Evolutionary conservation across 1,139 yeast species (phyloP).

Genomic region (Nematodospora anomalae): DNA sequence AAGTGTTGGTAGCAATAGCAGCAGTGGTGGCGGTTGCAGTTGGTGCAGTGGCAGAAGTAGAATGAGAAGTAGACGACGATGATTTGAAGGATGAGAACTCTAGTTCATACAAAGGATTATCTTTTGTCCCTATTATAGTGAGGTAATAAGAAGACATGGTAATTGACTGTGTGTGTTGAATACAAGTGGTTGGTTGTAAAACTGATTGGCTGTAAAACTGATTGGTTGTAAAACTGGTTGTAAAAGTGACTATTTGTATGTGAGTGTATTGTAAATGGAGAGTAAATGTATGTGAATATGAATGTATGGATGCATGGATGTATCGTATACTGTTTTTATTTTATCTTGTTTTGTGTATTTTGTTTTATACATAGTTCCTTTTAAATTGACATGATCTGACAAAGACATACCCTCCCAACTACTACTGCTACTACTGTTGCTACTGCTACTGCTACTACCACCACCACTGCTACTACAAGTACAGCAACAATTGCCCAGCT

Average conservation of each 20-base stretch:
- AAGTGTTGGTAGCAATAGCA: too few relatives aligned
- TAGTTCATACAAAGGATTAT: slow-evolving; percentile 82
- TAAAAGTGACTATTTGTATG: too few relatives aligned
- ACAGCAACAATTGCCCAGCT: too few relatives aligned
- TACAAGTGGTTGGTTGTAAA: not conserved
- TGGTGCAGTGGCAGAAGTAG: slow-evolving; percentile 12
- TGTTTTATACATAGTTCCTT: not conserved
- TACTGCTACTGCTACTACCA: too few relatives aligned
- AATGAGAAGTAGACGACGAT: slow-evolving; percentile 11
- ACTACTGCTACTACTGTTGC: too few relatives aligned
- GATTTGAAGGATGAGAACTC: slow-evolving; percentile 75
- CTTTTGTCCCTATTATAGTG: slow-evolving; percentile 84
- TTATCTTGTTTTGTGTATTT: not conserved
- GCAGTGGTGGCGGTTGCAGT: too few relatives aligned
- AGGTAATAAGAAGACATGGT: slow-evolving; percentile 68
- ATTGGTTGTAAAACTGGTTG: not conserved
- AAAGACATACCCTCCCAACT: too few relatives aligned
- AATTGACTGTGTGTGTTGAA: not conserved
- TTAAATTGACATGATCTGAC: not conserved
- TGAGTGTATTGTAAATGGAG: too few relatives aligned
- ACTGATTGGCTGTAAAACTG: not conserved
- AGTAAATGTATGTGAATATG: too few relatives aligned
- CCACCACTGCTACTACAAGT: too few relatives aligned
- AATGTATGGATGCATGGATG: not conserved
- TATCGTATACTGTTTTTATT: not conserved